Base-by-base conservation (phyloP, 1,139 yeast genomes). In the Sugiyamaella xylanicola region DNA sequence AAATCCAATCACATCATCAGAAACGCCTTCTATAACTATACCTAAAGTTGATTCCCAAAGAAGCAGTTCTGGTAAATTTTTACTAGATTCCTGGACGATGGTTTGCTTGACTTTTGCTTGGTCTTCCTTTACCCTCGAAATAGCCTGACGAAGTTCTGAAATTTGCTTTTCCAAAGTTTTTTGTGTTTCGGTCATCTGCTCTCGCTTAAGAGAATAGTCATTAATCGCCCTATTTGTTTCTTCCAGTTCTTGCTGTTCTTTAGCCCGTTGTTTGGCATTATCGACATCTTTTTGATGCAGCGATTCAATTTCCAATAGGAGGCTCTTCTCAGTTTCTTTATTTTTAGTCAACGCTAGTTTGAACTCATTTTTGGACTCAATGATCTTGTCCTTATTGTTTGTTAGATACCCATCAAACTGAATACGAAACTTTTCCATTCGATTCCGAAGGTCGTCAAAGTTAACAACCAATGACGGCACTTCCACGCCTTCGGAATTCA, bases 41-140 rank as follows among this genome's bases (percentile, higher is more conserved):
- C 74, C 73, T 11, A 70, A 61, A 2, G 63, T 59, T 16, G 63
- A 51, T 53, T 70, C 70, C 71, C 72, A 70, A 21, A 63, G 60
- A 2, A 48, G 59, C 21, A 69, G 55, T 53, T 70, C 74, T 1
- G 72, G 68, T 1, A 58, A 59, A 48, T 69, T 66, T 27, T 57
- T 55, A 11, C 64, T 59, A 17, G 66, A 60, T 54, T 69, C 71
- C 15, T 59, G 56, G 32, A 57, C 51, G 8, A 68, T 51, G 1
- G 57, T 56, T 25, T 66, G 61, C 29, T 60, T 58, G 41, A 63
- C 61, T 17, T 37, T 49, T 2, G 59, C 50, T 36, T 63, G 59
- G 17, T 61, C 64, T 39, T 57, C 58, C 21, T 61, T 52, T 20
- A 45, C 41, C 17, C 42, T 36, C 37, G 55, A 54, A 9, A 61